A percentile compares a stretch with the other conserved stretches of the same genome.
These are phyloP conservation scores for Aspergillus sojae DNA, from an alignment of 2,329 filamentous ascomycete species.

Conservation along the genomic window DNA sequence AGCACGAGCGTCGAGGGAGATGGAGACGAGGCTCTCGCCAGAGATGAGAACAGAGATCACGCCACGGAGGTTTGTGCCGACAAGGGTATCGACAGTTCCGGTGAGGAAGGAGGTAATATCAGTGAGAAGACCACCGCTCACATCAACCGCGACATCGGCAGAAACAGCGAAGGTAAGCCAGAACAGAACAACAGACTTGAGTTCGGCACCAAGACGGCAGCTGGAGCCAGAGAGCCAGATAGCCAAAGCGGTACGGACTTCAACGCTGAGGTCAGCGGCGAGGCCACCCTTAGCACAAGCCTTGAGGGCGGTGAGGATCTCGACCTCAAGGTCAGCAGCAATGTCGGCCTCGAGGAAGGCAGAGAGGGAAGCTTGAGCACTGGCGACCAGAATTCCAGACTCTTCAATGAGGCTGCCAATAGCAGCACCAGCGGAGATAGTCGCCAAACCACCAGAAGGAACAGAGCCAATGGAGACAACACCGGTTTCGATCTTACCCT, in stretches of 20 bases:
- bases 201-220: constrained; percentile 38
- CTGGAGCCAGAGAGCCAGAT: constrained; percentile 35
- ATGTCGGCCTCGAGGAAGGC: constrained; percentile 37
- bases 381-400: constrained; percentile 30
- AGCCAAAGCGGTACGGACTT: constrained; percentile 34
- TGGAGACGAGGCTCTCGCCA: constrained; percentile 35
- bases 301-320: constrained; percentile 33
- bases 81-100: constrained; percentile 27
- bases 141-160: constrained; percentile 30
- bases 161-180: constrained; percentile 39
- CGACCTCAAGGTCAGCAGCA: constrained; percentile 29
- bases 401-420: constrained; percentile 33
- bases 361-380: constrained; percentile 33
- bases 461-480: constrained; percentile 32
- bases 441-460: constrained; percentile 30
- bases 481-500: constrained; percentile 30
- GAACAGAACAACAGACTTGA: constrained; percentile 40
- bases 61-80: constrained; percentile 36
- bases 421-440: constrained; percentile 38
- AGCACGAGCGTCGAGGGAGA: constrained; percentile 37
- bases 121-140: constrained; percentile 30
- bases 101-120: constrained; percentile 35
- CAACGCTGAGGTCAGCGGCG: constrained; percentile 30
- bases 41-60: constrained; percentile 33
- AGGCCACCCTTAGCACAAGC: constrained; percentile 32